Conservation (phyloP, 768 basidiomycete species). For the Mrakia blollopis region DNA sequence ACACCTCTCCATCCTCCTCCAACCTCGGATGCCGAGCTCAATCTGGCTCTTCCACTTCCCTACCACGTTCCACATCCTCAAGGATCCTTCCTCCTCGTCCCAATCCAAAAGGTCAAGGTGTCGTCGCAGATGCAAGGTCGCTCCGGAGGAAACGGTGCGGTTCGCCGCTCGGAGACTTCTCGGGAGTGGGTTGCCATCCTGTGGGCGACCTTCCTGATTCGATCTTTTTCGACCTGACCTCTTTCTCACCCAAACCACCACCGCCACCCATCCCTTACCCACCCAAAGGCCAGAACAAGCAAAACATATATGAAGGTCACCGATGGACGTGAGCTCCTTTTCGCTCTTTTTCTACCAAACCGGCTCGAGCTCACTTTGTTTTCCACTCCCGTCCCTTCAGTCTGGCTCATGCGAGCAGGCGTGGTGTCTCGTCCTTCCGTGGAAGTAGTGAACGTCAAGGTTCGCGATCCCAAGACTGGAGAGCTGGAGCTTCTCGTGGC, state of each 20-base stretch:
- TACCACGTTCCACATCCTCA: too few relatives aligned
- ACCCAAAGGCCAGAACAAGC: background rate
- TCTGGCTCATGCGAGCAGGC: conserved; percentile 20
- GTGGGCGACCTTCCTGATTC: too few relatives aligned
- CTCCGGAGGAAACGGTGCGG: too few relatives aligned
- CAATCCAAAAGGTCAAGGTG: too few relatives aligned
- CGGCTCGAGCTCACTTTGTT: background rate
- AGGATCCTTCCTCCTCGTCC: too few relatives aligned
- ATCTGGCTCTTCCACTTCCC: too few relatives aligned
- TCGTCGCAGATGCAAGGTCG: too few relatives aligned
- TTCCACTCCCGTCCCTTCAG: background rate
- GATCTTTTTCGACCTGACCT: background rate
- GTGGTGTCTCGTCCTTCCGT: conserved; percentile 47
- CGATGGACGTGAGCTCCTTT: background rate
- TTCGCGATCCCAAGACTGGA: conserved; percentile 43
- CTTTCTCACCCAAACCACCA: background rate
- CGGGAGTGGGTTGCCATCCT: too few relatives aligned
- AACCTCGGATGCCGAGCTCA: too few relatives aligned
- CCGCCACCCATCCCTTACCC: background rate
- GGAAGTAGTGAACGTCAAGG: conserved; percentile 55
- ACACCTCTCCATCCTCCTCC: too few relatives aligned
- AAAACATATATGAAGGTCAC: background rate
- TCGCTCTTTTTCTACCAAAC: too few relatives aligned
- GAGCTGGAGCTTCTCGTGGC: conserved; percentile 59
- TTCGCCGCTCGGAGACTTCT: too few relatives aligned